Base-by-base conservation (phyloP, 495 filamentous ascomycete species). In the Podospora pseudocomata region DNA sequence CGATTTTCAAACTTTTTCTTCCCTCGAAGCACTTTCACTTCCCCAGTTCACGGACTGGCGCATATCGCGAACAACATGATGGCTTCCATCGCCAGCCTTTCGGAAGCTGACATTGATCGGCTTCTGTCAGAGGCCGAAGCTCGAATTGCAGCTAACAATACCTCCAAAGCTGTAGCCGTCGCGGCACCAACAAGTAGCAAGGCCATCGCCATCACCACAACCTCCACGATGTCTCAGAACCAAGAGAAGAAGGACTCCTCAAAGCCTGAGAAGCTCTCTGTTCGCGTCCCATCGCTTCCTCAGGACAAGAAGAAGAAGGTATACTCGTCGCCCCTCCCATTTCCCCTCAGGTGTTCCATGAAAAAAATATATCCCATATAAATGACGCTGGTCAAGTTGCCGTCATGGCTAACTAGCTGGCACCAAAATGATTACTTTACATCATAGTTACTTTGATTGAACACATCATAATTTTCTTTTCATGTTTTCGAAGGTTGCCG, bases 361-460 rank as follows among this genome's bases (percentile, higher is more conserved):
- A 82, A 81, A 77, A 80, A 79, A 74, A 69, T 30, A 54, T 68
- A 76, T 74, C 73, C 77, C 77, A 75, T 72, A 67, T 68, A 56
- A 28, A 79, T 82, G 81, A 84, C 79, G 81, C 81, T 76, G 72
- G 72, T 71, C 61, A 75, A 71, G 71, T 76, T 77, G 76, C 81
- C 81, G 81, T 81, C 68, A 79, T 79, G 77, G 80, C 78, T 75
- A 70, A 74, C 75, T 73, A 66, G 67, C 72, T 68, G 74, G 76
- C 74, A 80, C 74, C 75, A 71, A 71, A 91, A 92, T 93, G 87
- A 93, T 90, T 79, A 57, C 65, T 80, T 84, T 79, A 81, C 83
- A 86, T 93, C 92, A 97, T 97, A 99, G 95, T 99, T 99, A 99
- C 95, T 94, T 94, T 97, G 94, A 98, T 81, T 83, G 83, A 27